Percentiles rank a stretch among this genome's conserved stretches.
Conservation (phyloP, 2,329 filamentous ascomycete genomes). For the Akanthomyces dipterigenus region DNA sequence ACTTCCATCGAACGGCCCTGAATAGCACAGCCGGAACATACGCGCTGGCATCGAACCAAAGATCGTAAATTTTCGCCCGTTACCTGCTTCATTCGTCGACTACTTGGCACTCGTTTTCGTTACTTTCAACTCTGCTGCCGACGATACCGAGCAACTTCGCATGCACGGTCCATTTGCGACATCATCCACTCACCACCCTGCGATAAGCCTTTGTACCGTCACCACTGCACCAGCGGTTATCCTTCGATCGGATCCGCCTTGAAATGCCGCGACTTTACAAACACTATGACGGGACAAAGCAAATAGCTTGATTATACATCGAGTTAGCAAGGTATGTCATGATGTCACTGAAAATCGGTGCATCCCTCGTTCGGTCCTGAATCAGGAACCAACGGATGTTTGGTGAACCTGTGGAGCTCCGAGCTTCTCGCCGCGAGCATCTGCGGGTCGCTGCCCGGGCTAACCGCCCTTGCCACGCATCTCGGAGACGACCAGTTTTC, state of each 20-base stretch:
- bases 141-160: not conserved
- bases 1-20: not conserved
- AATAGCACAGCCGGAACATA: not conserved
- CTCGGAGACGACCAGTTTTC: not conserved
- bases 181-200: not conserved
- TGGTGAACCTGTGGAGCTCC: not conserved
- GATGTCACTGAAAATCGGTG: not conserved
- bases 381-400: not conserved
- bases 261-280: not conserved
- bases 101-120: not conserved
- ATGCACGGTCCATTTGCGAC: not conserved
- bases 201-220: not conserved
- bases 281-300: not conserved
- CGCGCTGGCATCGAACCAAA: not conserved
- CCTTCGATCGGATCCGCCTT: not conserved
- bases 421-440: not conserved
- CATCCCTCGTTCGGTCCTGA: not conserved
- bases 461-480: not conserved
- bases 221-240: not conserved
- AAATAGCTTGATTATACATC: not conserved
- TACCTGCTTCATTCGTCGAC: not conserved
- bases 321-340: not conserved
- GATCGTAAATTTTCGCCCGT: not conserved
- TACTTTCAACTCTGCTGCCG: not conserved
- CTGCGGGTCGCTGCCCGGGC: not conserved